phyloP scores from a whole-genome alignment of 1,284 basidiomycete species.

The Peniophora sp. region DNA sequence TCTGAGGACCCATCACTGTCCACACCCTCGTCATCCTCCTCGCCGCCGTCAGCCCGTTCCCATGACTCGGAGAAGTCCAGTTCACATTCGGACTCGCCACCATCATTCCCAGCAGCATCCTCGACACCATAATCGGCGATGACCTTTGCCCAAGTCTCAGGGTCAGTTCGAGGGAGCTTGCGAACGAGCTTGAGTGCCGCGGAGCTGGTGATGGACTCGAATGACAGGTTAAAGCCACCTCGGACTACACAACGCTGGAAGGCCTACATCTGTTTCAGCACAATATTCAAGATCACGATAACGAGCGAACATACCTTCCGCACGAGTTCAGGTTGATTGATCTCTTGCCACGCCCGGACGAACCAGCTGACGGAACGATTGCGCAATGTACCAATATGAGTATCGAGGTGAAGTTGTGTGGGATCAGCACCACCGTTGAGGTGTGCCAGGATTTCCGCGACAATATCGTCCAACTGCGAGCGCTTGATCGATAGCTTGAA shows the following conservation, averaged over 20 bases:
- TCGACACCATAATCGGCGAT: background rate
- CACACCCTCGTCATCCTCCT: no score
- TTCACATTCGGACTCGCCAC: no score
- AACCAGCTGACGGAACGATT: constrained; percentile 14
- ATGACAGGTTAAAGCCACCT: background rate
- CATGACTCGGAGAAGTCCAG: no score
- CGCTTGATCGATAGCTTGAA: constrained; percentile 17
- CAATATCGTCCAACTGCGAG: constrained; percentile 8
- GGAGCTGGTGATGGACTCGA: background rate
- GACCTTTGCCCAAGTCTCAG: background rate
- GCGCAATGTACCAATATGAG: constrained; percentile 6
- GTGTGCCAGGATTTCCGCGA: constrained; percentile 11
- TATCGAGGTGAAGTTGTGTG: constrained; percentile 10
- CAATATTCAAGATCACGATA: background rate
- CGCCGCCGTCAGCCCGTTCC: no score
- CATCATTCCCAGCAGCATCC: no score
- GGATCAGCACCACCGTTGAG: constrained; percentile 7
- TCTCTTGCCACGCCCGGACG: constrained; percentile 9
- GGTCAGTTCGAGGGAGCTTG: background rate
- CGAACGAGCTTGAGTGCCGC: background rate
- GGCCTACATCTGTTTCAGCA: background rate
- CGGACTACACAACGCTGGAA: background rate
- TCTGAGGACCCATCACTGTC: no score
- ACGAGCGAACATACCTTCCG: constrained; percentile 8
- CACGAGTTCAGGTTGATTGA: constrained; percentile 12